Conservation (phyloP, 768 basidiomycete species). For the Trametes sanguinea region DNA sequence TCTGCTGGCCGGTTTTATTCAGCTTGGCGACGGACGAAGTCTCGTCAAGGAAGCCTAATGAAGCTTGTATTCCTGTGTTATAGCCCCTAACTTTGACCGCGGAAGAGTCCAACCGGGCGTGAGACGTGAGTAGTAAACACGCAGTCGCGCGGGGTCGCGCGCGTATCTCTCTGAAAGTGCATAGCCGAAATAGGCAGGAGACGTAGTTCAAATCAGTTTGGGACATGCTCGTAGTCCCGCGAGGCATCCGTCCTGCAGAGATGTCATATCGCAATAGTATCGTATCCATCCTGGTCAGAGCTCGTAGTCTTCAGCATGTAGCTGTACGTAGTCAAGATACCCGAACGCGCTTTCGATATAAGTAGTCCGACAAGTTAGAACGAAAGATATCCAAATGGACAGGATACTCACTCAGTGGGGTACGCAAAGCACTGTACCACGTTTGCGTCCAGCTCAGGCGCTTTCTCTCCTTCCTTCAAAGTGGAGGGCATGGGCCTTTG, state of each 20-base stretch:
- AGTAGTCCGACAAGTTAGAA: background rate
- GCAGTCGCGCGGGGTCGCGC: background rate
- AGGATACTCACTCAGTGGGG: slow-evolving; percentile 32
- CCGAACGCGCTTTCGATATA: slow-evolving; percentile 34
- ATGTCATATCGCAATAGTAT: no score
- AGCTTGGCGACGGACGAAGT: no score
- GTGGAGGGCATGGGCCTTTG: slow-evolving; percentile 31
- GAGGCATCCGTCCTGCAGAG: no score
- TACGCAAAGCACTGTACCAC: slow-evolving; percentile 32
- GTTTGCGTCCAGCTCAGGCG: slow-evolving; percentile 15
- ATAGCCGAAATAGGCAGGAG: background rate
- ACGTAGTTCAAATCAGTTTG: background rate
- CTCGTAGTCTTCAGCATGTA: slow-evolving; percentile 38
- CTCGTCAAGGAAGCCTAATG: no score
- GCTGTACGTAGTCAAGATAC: slow-evolving; percentile 41
- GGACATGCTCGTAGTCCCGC: no score
- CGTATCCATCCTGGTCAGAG: no score
- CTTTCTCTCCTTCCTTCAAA: slow-evolving; percentile 24
- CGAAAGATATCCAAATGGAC: background rate
- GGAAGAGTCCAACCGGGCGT: background rate
- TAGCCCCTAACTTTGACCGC: background rate
- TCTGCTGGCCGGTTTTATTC: no score
- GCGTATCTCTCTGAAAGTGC: no score
- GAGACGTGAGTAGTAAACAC: background rate
- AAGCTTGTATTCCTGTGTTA: no score